Evolutionary conservation across 2,329 filamentous ascomycete genomes (phyloP).

Genomic region (Stemphylium beticola): DNA sequence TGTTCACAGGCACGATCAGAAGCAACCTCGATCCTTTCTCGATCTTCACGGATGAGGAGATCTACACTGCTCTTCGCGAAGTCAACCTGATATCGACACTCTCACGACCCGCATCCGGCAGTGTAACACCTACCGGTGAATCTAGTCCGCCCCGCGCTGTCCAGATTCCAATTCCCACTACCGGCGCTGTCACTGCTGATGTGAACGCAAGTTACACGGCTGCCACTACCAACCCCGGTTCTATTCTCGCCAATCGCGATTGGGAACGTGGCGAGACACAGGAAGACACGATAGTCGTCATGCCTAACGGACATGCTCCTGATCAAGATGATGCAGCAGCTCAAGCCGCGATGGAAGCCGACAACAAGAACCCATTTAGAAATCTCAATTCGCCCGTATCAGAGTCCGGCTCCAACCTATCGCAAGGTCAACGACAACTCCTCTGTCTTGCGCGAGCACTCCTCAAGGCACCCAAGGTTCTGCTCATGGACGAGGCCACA

Average conservation of each 20-base stretch:
- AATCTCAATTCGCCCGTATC: slow-evolving; percentile 83
- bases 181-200: slow-evolving; percentile 32
- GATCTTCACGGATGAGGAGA: slow-evolving; percentile 85
- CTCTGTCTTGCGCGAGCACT: slow-evolving; percentile 91
- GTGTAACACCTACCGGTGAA: slow-evolving; percentile 26
- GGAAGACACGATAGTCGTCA: slow-evolving; percentile 41
- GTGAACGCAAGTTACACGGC: slow-evolving; percentile 35
- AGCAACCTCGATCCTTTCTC: slow-evolving; percentile 93
- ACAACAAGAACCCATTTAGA: slow-evolving; percentile 94
- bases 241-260: slow-evolving; percentile 40
- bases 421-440: slow-evolving; percentile 93
- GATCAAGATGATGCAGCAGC: slow-evolving; percentile 32
- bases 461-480: slow-evolving; percentile 85
- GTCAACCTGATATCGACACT: slow-evolving; percentile 77
- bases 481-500: slow-evolving; percentile 99
- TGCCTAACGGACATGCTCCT: slow-evolving; percentile 37
- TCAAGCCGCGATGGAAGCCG: slow-evolving; percentile 53
- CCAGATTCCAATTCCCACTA: slow-evolving; percentile 43
- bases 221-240: slow-evolving; percentile 42
- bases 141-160: slow-evolving; percentile 32
- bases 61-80: slow-evolving; percentile 83
- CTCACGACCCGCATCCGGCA: slow-evolving; percentile 48
- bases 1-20: slow-evolving; percentile 91
- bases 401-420: slow-evolving; percentile 92
- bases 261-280: slow-evolving; percentile 35